phyloP scores from a whole-genome alignment of 352 stramenopile species.

The Pythium dissimile region DNA sequence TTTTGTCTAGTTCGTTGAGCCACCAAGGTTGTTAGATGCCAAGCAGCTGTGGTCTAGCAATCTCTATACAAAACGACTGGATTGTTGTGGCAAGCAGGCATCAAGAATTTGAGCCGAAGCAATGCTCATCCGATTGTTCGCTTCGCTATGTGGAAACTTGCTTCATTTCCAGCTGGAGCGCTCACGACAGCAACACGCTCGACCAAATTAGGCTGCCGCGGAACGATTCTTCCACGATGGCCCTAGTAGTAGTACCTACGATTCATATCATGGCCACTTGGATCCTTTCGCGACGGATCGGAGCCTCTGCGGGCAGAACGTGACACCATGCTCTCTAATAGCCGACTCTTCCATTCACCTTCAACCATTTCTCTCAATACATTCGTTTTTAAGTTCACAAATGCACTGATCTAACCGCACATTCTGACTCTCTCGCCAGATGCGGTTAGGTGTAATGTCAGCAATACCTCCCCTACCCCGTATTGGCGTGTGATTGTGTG shows the following conservation, averaged over 20 bases:
- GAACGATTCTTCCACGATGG: too few relatives aligned
- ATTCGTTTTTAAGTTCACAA: not conserved
- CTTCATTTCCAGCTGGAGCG: slow-evolving; percentile 1
- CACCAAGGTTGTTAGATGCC: not conserved
- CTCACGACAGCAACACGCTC: not conserved
- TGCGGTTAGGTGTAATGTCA: not conserved
- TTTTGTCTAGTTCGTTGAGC: not conserved
- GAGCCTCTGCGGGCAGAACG: too few relatives aligned
- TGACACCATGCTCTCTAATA: not conserved
- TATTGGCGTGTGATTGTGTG: not conserved
- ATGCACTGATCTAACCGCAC: not conserved
- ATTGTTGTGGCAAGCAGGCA: too few relatives aligned
- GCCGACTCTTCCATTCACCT: slow-evolving; percentile 3
- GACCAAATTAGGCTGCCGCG: not conserved
- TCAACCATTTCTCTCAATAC: not conserved
- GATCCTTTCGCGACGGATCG: too few relatives aligned
- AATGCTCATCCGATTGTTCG: too few relatives aligned
- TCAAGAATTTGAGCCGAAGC: too few relatives aligned
- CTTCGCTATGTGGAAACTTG: not conserved
- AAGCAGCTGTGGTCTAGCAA: too few relatives aligned
- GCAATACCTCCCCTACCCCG: slow-evolving; percentile 2
- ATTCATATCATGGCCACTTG: too few relatives aligned
- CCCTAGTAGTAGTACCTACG: too few relatives aligned
- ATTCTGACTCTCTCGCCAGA: not conserved
- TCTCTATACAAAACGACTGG: too few relatives aligned